Conservation (phyloP, 805 yeast species). For the Saccharomycopsis capsularis region DNA sequence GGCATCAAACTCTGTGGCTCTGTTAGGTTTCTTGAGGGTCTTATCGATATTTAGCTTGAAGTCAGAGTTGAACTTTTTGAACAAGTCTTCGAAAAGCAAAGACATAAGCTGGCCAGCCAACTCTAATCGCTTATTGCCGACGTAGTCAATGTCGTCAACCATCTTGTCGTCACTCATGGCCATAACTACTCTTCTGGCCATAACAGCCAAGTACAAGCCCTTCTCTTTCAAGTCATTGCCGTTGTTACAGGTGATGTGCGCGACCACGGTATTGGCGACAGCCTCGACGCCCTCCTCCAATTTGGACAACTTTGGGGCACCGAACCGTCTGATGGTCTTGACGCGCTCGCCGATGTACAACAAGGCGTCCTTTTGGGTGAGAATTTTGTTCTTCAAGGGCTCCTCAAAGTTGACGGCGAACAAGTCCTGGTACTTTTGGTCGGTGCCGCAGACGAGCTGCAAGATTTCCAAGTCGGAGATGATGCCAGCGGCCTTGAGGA, state of each 20-base stretch:
- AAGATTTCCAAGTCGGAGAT: constrained; percentile 87
- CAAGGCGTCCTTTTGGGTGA: constrained; percentile 89
- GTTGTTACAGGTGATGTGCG: constrained; percentile 76
- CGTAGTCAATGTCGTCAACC: constrained; percentile 99
- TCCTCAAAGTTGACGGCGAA: constrained; percentile 94
- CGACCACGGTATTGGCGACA: constrained; percentile 90
- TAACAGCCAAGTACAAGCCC: constrained; percentile 88
- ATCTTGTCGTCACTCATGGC: constrained; percentile 88
- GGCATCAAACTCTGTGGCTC: constrained; percentile 95
- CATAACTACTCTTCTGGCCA: constrained; percentile 95
- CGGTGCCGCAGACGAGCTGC: constrained; percentile 89
- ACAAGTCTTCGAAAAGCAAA: constrained; percentile 88
- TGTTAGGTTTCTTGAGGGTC: constrained; percentile 84
- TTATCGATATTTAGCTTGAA: constrained; percentile 93
- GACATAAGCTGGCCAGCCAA: constrained; percentile 97
- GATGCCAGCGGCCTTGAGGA: constrained; percentile 90
- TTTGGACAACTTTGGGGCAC: constrained; percentile 69
- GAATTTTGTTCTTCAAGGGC: constrained; percentile 75
- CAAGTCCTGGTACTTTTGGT: constrained; percentile 81
- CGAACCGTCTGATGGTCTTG: constrained; percentile 83
- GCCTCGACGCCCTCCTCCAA: constrained; percentile 96
- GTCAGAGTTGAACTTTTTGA: constrained; percentile 91
- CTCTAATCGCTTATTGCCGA: constrained; percentile 95
- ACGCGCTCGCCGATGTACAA: constrained; percentile 88
- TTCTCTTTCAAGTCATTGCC: constrained; percentile 87